Conservation (phyloP, 164 flowering plant genomes). For the Sextonia rubra region DNA sequence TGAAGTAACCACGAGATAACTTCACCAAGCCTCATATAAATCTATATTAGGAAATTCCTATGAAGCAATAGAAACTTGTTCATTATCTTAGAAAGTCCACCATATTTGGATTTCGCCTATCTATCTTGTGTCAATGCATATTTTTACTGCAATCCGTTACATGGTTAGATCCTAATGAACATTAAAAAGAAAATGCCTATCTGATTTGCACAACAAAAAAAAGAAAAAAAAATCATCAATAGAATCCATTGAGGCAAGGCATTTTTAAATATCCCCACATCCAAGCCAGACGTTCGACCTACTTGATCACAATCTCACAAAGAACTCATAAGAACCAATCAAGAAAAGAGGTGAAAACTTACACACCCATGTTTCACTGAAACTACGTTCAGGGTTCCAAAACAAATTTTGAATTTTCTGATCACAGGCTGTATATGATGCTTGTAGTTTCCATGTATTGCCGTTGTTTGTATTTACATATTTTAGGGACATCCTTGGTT, state of each 20-base stretch:
- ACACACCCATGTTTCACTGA: background rate
- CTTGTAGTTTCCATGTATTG: background rate
- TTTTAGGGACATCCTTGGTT: background rate
- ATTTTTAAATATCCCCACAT: background rate
- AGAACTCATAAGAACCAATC: too few species aligned
- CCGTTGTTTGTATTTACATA: background rate
- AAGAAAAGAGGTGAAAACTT: background rate
- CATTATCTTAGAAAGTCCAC: background rate
- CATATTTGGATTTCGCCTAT: background rate
- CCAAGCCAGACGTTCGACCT: background rate
- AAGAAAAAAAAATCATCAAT: background rate
- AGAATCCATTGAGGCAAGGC: too few species aligned
- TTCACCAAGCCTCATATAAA: too few species aligned
- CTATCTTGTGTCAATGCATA: background rate
- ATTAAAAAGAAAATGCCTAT: background rate
- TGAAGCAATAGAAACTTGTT: background rate
- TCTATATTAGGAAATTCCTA: background rate
- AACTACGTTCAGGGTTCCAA: background rate
- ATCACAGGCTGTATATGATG: background rate
- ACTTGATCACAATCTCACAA: background rate
- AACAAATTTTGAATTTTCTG: background rate
- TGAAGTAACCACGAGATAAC: too few species aligned
- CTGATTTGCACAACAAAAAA: background rate
- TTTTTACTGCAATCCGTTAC: too few species aligned
- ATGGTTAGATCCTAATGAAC: background rate